Base-by-base conservation (phyloP, 495 filamentous ascomycete species). In the Xylaria scruposa region DNA sequence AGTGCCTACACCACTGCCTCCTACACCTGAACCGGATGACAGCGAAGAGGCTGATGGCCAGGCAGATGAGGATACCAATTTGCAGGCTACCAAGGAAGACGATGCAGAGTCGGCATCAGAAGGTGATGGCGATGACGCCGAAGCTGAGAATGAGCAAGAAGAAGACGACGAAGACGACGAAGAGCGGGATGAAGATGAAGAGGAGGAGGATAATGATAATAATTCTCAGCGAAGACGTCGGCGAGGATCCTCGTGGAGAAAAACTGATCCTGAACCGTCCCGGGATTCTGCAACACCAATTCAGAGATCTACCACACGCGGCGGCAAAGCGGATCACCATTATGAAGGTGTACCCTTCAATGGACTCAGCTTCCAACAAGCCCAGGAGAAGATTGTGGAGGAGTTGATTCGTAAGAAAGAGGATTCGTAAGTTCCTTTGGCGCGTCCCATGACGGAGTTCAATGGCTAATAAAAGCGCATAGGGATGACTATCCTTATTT, bases 341-440 rank as follows among this genome's bases (percentile, higher is more conserved):
- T 87, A 88, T 62, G 80, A 84, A 66, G 83, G 82, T 68, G 85
- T 83, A 59, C 82, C 84, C 13, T 90, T 89, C 78, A 83, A 89
- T 71, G 89, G 89, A 53, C 88, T 92, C 62, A 90, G 75, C 26
- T 92, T 97, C 75, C 92, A 94, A 74, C 84, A 93, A 71, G 93
- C 93, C 0, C 93, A 97, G 77, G 92, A 95, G 70, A 91, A 92
- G 82, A 90, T 97, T 40, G 82, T 97, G 0, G 85, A 88, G 38
- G 91, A 92, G 72, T 72, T 94, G 64, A 84, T 93, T 13, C 84
- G 86, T 29, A 85, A 90, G 68, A 86, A 88, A 58, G 91, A 93
- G 60, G 83, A 85, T 61, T 77, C 86, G 90, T 90, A 79, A 78
- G 87, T 84, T n/a, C 70, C 44, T 56, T 29, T 9, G 15, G n/a